These are phyloP conservation scores for Cornus controversa DNA, from an alignment of 148 eudicot genomes.

Conservation along the genomic window DNA sequence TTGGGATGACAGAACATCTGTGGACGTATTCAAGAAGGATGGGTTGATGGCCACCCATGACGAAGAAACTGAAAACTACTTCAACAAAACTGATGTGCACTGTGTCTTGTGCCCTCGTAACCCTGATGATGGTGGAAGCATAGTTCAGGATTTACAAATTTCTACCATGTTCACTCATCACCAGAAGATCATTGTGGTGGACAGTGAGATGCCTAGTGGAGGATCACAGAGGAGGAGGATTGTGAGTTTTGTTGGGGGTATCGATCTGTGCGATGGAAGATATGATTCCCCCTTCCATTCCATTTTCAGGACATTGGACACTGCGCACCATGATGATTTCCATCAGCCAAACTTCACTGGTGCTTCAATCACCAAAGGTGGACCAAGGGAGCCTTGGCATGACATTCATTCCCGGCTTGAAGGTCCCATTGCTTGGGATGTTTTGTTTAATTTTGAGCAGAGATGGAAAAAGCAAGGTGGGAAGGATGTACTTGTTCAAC, in stretches of 20 bases:
- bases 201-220: constrained; percentile 54
- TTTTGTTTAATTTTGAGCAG: constrained; percentile 79
- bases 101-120: constrained; percentile 78
- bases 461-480: constrained; percentile 90
- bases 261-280: constrained; percentile 85
- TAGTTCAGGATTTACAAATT: constrained; percentile 59
- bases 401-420: constrained; percentile 78
- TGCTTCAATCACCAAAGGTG: constrained; percentile 66
- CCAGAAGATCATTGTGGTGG: constrained; percentile 75
- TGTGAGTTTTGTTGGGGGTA: constrained; percentile 81
- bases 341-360: constrained; percentile 73
- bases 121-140: constrained; percentile 76
- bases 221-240: constrained; percentile 58
- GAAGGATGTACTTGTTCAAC: constrained; percentile 51
- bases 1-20: constrained; percentile 87
- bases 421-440: constrained; percentile 90
- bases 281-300: constrained; percentile 72
- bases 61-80: constrained; percentile 55
- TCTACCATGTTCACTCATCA: constrained; percentile 87
- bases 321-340: constrained; percentile 74
- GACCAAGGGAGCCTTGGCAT: constrained; percentile 91
- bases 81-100: constrained; percentile 50
- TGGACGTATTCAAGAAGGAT: constrained; percentile 55
- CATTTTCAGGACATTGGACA: constrained; percentile 68
- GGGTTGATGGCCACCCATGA: constrained; percentile 87